These are phyloP conservation scores for Phytophthora hybrid DNA, from an alignment of 352 stramenopile genomes.

Conservation along the genomic window DNA sequence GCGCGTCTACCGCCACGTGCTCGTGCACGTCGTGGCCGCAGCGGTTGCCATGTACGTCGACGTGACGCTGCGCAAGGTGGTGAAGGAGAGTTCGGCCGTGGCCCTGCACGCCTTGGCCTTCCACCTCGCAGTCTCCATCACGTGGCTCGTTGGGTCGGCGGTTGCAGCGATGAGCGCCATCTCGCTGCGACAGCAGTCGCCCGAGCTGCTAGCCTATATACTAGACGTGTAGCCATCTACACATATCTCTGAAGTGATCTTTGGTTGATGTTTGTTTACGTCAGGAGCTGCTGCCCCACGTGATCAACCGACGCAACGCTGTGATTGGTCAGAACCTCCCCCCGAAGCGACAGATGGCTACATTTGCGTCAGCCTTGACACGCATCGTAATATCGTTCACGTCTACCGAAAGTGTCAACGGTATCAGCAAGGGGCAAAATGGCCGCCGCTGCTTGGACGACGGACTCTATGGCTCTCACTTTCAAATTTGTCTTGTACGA, in stretches of 20 bases:
- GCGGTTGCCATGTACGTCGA: no score
- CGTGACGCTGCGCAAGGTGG: no score
- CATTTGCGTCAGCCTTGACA: constrained; percentile 21
- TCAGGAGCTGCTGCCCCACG: neutral
- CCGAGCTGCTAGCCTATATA: constrained; percentile 54
- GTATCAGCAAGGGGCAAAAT: constrained; percentile 6
- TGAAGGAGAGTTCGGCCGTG: no score
- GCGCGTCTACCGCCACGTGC: no score
- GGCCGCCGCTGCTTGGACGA: neutral
- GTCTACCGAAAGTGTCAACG: constrained; percentile 29
- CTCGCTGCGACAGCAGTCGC: constrained; percentile 50
- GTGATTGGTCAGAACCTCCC: neutral
- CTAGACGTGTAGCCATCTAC: constrained; percentile 29
- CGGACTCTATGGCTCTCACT: constrained; percentile 7
- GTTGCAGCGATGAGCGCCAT: constrained; percentile 49
- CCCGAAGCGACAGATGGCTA: constrained; percentile 9
- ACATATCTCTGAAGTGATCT: no score
- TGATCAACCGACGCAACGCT: neutral
- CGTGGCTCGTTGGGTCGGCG: constrained; percentile 48
- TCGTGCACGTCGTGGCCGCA: no score
- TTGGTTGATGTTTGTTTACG: neutral
- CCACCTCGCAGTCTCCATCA: no score
- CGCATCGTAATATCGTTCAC: constrained; percentile 22
- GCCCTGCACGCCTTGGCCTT: no score
- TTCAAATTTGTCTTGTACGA: constrained; percentile 16